A percentile compares a stretch with the other conserved stretches of the same genome.
phyloP scores from a whole-genome alignment of 257 asterid species.

The Forsythia suspensa region DNA sequence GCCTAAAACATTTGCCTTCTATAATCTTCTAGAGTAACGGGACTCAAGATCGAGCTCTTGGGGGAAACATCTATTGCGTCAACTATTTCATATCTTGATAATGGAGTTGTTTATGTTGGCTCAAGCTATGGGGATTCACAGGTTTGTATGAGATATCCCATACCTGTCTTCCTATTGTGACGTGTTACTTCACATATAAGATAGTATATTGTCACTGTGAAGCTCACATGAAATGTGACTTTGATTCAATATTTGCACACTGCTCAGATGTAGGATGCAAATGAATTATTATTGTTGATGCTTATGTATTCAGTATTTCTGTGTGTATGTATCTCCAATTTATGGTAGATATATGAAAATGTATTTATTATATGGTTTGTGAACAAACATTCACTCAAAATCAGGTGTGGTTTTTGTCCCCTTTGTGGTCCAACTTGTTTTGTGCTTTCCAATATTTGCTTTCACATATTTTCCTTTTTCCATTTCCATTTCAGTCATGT shows the following conservation, averaged over 20 bases:
- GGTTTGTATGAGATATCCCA: conserved; percentile 36
- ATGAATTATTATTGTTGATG: neutral
- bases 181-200: neutral
- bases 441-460: neutral
- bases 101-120: conserved; percentile 82
- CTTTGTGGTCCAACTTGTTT: neutral
- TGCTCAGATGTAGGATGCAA: neutral
- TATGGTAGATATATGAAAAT: neutral
- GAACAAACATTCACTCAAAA: neutral
- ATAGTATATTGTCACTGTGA: neutral
- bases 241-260: neutral
- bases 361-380: neutral
- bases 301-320: conserved; percentile 1
- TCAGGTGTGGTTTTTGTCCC: neutral
- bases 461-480: neutral
- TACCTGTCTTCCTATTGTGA: neutral
- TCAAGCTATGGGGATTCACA: conserved; percentile 96
- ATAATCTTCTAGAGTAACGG: conserved; percentile 60
- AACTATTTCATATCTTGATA: conserved; percentile 86
- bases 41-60: conserved; percentile 84
- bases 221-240: neutral
- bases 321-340: neutral
- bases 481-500: neutral
- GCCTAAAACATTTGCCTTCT: conserved; percentile 15
- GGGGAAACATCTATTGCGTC: conserved; percentile 93